phyloP scores from a whole-genome alignment of 441 rosid species.

The Pelargonium cotyledonis region DNA sequence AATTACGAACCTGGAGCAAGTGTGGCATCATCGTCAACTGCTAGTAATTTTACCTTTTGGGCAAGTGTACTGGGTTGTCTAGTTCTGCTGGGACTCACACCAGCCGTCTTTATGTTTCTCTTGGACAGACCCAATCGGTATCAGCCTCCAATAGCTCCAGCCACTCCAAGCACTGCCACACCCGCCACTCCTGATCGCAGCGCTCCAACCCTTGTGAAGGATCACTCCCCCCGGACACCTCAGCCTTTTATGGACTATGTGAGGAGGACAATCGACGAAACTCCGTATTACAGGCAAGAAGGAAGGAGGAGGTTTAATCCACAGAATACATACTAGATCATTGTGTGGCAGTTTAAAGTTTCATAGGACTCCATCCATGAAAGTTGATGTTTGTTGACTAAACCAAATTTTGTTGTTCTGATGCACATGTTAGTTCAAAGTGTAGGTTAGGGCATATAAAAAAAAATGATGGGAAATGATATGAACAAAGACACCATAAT shows the following conservation, averaged over 20 bases:
- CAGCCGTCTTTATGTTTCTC: conserved; percentile 19
- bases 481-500: not conserved
- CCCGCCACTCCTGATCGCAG: conserved; percentile 57
- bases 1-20: conserved; percentile 34
- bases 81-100: conserved; percentile 19
- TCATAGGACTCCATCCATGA: not conserved
- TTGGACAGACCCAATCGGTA: conserved; percentile 19
- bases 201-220: conserved; percentile 31
- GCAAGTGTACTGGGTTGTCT: conserved; percentile 23
- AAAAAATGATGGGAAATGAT: not conserved
- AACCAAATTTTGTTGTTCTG: not conserved
- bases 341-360: not conserved
- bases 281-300: conserved; percentile 70
- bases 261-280: conserved; percentile 79
- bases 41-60: conserved; percentile 17
- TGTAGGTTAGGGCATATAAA: conserved; percentile 1
- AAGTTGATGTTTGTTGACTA: not conserved
- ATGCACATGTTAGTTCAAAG: too few relatives aligned
- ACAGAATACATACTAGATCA: conserved; percentile 52
- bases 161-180: conserved; percentile 28
- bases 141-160: conserved; percentile 20
- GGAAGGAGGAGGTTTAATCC: conserved; percentile 71
- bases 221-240: conserved; percentile 77
- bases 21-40: conserved; percentile 14
- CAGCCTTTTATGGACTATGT: conserved; percentile 80